These are phyloP conservation scores for Cercospora zeae-maydis DNA, from an alignment of 2,329 filamentous ascomycete species.

Conservation along the genomic window DNA sequence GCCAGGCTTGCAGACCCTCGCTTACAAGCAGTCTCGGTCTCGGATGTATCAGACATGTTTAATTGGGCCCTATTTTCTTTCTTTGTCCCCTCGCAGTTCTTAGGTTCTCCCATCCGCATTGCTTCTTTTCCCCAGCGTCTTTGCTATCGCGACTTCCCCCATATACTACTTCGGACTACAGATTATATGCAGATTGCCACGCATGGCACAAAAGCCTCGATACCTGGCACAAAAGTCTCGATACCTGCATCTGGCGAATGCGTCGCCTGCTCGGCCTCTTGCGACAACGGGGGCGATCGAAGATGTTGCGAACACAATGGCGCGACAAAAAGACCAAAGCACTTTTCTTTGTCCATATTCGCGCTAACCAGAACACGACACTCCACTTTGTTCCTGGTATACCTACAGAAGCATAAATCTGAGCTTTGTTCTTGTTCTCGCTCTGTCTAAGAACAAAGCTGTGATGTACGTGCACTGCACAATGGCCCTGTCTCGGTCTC, in stretches of 20 bases:
- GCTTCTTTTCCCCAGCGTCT: background rate
- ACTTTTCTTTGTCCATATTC: background rate
- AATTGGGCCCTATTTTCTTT: background rate
- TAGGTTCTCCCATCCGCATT: background rate
- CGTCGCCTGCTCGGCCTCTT: background rate
- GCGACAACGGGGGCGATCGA: background rate
- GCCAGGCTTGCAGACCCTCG: background rate
- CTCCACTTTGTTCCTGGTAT: background rate
- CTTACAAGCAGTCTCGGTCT: background rate
- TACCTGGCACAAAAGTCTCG: background rate
- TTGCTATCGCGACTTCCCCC: background rate
- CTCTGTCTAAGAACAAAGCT: background rate
- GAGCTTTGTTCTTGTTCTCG: background rate
- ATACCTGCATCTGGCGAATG: background rate
- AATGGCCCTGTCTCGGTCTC: background rate
- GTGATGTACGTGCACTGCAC: background rate
- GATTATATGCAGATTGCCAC: background rate
- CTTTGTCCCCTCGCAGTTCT: background rate
- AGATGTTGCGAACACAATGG: background rate
- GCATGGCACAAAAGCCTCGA: background rate
- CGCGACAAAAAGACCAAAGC: background rate
- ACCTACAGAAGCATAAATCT: background rate
- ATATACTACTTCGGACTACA: background rate
- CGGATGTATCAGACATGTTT: background rate
- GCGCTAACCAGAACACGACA: background rate